A percentile compares a stretch with the other conserved stretches of the same genome.
Conservation (phyloP, 371 early-diverging fungal genomes). For the Smittium culicis region DNA sequence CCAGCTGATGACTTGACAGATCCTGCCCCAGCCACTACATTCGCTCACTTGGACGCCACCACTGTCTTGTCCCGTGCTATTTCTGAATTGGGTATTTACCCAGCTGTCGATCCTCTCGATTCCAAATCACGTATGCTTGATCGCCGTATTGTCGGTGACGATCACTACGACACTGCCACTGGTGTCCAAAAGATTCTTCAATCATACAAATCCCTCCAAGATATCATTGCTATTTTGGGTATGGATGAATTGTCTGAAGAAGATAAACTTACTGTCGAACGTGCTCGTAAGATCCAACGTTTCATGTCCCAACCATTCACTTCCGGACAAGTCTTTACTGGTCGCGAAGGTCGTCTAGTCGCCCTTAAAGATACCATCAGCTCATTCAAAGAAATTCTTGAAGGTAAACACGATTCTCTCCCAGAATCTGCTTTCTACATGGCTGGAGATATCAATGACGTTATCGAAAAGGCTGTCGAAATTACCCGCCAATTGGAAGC, state of each 20-base stretch:
- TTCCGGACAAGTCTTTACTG: conserved; percentile 94
- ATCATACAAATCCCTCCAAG: conserved; percentile 95
- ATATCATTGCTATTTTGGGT: conserved; percentile 95
- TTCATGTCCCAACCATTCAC: conserved; percentile 98
- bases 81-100: conserved; percentile 97
- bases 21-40: conserved; percentile 97
- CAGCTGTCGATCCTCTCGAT: conserved; percentile 97
- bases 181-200: conserved; percentile 90
- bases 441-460: conserved; percentile 94
- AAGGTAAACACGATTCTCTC: conserved; percentile 86
- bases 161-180: conserved; percentile 91
- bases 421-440: conserved; percentile 97
- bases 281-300: conserved; percentile 86
- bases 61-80: conserved; percentile 96
- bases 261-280: conserved; percentile 95
- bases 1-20: conserved; percentile 99
- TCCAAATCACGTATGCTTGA: conserved; percentile 96
- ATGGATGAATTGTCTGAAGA: conserved; percentile 96
- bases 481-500: conserved; percentile 52
- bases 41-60: conserved; percentile 98
- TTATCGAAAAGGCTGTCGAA: conserved; percentile 80
- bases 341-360: conserved; percentile 92
- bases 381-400: conserved; percentile 90
- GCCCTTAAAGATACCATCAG: conserved; percentile 86
- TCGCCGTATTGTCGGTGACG: conserved; percentile 89